A percentile compares a stretch with the other conserved stretches of the same genome.
Evolutionary conservation across 257 asterid species (phyloP).

Genomic region (Nyctanthes arbortristis): DNA sequence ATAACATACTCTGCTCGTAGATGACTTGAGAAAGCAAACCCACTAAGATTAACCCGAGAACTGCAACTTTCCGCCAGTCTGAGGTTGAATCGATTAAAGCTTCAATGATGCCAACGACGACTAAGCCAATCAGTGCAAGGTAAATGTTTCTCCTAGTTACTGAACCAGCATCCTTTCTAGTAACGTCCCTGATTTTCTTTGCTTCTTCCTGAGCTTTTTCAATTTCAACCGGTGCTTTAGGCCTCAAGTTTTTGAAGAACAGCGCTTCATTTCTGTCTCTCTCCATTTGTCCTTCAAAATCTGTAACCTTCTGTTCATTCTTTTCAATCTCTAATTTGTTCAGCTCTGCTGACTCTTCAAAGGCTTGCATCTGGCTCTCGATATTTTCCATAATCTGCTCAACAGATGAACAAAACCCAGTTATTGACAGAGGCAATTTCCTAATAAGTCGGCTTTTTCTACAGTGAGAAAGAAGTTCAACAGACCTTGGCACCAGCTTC

Average conservation of each 20-base stretch:
- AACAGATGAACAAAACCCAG: constrained; percentile 24
- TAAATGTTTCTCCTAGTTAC: constrained; percentile 65
- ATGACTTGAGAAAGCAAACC: constrained; percentile 74
- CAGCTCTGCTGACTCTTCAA: constrained; percentile 74
- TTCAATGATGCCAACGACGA: constrained; percentile 59
- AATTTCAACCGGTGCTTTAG: constrained; percentile 52
- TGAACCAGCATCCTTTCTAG: constrained; percentile 63
- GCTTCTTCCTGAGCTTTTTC: constrained; percentile 62
- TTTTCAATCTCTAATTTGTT: constrained; percentile 68
- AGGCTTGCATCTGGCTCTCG: constrained; percentile 82
- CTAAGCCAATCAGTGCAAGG: constrained; percentile 65
- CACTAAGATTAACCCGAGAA: constrained; percentile 71
- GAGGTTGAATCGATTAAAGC: constrained; percentile 50
- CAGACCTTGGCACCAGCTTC: constrained; percentile 82
- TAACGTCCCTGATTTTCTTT: constrained; percentile 54
- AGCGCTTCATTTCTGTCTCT: constrained; percentile 77
- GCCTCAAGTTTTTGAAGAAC: constrained; percentile 70
- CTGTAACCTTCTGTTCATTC: constrained; percentile 54
- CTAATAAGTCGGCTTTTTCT: not conserved
- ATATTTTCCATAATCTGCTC: constrained; percentile 85
- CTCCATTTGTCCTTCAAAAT: constrained; percentile 63
- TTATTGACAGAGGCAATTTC: constrained; percentile 4
- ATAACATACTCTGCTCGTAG: constrained; percentile 68
- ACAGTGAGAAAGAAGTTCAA: constrained; percentile 5
- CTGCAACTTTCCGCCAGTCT: constrained; percentile 67